Conservation (phyloP, 345 rosid genomes). For the Eucalyptus camaldulensis region DNA sequence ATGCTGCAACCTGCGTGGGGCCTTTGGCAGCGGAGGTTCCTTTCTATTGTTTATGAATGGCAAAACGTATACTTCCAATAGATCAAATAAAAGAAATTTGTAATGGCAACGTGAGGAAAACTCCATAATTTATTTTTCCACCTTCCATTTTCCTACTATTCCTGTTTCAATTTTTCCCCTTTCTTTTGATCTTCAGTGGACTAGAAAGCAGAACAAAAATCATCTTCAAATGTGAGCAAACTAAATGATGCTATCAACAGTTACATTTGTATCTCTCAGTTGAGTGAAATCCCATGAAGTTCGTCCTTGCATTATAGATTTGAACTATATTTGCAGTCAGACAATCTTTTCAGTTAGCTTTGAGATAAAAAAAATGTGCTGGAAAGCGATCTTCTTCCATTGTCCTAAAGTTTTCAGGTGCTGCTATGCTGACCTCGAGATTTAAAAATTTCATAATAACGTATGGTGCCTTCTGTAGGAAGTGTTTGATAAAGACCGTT, state of each 20-base stretch:
- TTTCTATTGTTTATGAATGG: neutral
- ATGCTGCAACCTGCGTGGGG: neutral
- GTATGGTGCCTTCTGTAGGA: conserved; percentile 30
- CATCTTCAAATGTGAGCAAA: neutral
- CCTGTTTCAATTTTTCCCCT: neutral
- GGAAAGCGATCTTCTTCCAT: neutral
- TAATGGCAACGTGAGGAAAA: neutral
- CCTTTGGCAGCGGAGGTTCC: neutral
- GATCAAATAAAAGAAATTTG: neutral
- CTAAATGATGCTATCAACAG: neutral
- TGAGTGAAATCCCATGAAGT: neutral
- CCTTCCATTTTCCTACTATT: neutral
- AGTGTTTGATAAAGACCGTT: conserved; percentile 93
- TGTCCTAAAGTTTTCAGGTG: neutral
- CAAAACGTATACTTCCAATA: neutral
- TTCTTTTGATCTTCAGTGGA: neutral
- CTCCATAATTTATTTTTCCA: neutral
- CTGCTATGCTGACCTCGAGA: neutral
- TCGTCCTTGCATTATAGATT: neutral
- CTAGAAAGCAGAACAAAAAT: neutral
- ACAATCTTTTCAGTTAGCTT: neutral
- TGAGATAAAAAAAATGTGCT: neutral
- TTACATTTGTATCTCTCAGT: neutral
- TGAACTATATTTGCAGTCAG: neutral
- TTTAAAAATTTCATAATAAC: neutral